These are phyloP conservation scores for Vachellia collinsii DNA, from an alignment of 306 rosid genomes.

Conservation along the genomic window DNA sequence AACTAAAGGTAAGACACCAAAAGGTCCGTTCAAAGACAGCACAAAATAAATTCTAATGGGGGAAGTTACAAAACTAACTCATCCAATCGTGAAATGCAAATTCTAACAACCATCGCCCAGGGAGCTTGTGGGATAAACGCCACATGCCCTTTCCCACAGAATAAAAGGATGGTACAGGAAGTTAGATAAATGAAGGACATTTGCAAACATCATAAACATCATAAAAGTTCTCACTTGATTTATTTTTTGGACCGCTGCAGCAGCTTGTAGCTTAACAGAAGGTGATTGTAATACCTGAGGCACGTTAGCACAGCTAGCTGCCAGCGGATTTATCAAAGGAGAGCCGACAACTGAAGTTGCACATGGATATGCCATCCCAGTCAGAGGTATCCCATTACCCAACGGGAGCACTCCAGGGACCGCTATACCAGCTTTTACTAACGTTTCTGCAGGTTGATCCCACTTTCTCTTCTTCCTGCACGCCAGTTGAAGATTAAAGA, in stretches of 20 bases:
- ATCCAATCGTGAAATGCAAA: neutral
- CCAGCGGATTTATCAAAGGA: slow-evolving; percentile 45
- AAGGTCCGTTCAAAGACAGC: neutral
- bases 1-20: neutral
- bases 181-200: slow-evolving; percentile 18
- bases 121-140: neutral
- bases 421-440: slow-evolving; percentile 55
- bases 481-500: neutral
- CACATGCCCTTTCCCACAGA: neutral
- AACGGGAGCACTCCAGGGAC: slow-evolving; percentile 60
- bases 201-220: slow-evolving; percentile 19
- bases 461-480: slow-evolving; percentile 91
- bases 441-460: slow-evolving; percentile 93
- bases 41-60: neutral
- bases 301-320: slow-evolving; percentile 40
- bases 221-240: slow-evolving; percentile 54
- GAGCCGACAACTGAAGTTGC: slow-evolving; percentile 38
- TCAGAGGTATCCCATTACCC: slow-evolving; percentile 44
- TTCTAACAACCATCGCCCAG: neutral
- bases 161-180: neutral
- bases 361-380: slow-evolving; percentile 48
- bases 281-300: slow-evolving; percentile 43
- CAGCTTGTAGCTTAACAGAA: slow-evolving; percentile 53
- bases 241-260: slow-evolving; percentile 50
- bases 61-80: neutral